Evolutionary conservation across 257 asterid genomes (phyloP).

Genomic region (Solanum rostratum): DNA sequence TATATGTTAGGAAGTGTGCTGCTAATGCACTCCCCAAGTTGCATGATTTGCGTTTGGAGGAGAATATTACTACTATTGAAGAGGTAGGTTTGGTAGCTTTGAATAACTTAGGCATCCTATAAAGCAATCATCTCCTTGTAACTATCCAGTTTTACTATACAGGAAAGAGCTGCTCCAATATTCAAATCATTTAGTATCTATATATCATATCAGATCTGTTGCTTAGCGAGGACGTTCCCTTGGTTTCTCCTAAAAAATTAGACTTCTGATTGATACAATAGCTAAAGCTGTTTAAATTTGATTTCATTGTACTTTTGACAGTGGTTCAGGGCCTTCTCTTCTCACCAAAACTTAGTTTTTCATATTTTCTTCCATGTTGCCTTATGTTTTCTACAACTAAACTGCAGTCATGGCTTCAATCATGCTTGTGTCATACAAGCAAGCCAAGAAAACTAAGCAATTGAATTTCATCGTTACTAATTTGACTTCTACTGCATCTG

Average conservation of each 20-base stretch:
- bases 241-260: background rate
- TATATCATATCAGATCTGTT: background rate
- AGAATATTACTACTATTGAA: conserved; percentile 53
- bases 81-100: conserved; percentile 47
- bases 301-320: background rate
- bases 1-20: conserved; percentile 95
- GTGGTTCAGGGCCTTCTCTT: background rate
- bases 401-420: background rate
- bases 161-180: background rate
- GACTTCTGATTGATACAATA: background rate
- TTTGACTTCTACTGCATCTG: background rate
- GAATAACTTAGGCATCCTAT: background rate
- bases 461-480: background rate
- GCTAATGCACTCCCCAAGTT: conserved; percentile 88
- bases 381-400: background rate
- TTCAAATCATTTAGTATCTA: background rate
- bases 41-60: conserved; percentile 88
- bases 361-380: background rate
- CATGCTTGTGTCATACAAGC: background rate
- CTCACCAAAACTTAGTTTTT: background rate
- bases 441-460: background rate
- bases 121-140: background rate
- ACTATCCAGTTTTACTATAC: background rate
- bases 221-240: background rate
- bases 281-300: background rate